Conservation (phyloP, 306 rosid genomes). For the Mimosa bimucronata region DNA sequence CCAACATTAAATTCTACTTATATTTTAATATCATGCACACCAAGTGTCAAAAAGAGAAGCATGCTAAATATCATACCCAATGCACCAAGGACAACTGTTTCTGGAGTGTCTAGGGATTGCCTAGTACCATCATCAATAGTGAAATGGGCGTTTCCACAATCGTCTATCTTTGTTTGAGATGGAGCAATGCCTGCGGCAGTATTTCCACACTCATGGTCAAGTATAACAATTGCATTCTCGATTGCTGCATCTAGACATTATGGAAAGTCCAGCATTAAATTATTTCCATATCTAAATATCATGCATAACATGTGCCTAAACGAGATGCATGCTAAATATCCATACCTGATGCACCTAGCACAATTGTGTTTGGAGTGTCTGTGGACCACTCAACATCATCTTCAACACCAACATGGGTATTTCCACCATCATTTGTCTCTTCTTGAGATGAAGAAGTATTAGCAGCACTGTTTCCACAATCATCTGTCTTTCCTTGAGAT, state of each 20-base stretch:
- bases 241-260: not conserved
- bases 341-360: not conserved
- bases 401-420: too few species aligned
- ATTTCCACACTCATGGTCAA: too few species aligned
- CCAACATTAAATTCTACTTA: too few species aligned
- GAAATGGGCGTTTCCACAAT: not conserved
- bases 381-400: too few species aligned
- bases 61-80: too few species aligned
- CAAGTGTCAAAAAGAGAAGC: too few species aligned
- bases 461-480: not conserved
- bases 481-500: not conserved
- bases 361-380: not conserved
- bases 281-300: not conserved
- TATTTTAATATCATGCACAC: too few species aligned
- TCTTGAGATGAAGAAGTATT: too few species aligned
- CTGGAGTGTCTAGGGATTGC: too few species aligned
- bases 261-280: not conserved
- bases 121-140: not conserved
- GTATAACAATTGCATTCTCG: not conserved
- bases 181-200: not conserved
- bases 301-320: not conserved
- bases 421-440: too few species aligned
- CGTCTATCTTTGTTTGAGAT: not conserved
- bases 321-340: not conserved
- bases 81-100: too few species aligned